Conservation (phyloP, 2,329 filamentous ascomycete genomes). For the Sporothrix sp. region DNA sequence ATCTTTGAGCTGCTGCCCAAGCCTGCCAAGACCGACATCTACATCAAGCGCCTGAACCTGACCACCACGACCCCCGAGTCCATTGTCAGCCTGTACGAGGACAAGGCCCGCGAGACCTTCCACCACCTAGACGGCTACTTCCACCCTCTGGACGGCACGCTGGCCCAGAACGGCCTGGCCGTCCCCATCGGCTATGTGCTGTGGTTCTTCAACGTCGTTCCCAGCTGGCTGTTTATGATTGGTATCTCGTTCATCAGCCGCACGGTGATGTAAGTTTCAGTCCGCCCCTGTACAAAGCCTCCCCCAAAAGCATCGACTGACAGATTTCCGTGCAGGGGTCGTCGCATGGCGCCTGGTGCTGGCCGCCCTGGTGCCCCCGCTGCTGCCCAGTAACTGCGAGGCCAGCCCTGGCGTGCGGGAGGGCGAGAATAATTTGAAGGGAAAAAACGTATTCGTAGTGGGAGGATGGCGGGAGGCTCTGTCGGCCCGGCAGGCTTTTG, state of each 20-base stretch:
- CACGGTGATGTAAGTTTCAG: slow-evolving; percentile 58
- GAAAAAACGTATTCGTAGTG: too few relatives aligned
- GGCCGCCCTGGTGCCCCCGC: slow-evolving; percentile 16
- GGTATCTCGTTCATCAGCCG: slow-evolving; percentile 63
- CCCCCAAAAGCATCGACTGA: too few relatives aligned
- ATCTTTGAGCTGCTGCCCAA: slow-evolving; percentile 57
- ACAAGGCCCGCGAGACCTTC: slow-evolving; percentile 33
- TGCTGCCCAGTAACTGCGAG: background rate
- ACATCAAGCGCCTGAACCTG: slow-evolving; percentile 57
- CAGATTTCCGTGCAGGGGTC: slow-evolving; percentile 27
- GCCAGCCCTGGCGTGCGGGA: too few relatives aligned
- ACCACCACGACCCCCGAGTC: slow-evolving; percentile 57
- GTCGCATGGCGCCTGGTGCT: slow-evolving; percentile 23
- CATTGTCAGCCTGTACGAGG: slow-evolving; percentile 49
- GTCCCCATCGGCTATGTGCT: slow-evolving; percentile 58
- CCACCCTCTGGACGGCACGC: slow-evolving; percentile 64
- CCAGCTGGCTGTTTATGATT: slow-evolving; percentile 73
- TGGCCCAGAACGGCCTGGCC: slow-evolving; percentile 52
- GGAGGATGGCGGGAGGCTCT: background rate
- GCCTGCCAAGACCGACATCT: slow-evolving; percentile 53
- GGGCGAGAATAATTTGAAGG: too few relatives aligned
- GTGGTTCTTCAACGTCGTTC: slow-evolving; percentile 55
- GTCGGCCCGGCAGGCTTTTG: background rate
- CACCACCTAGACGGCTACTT: slow-evolving; percentile 51
- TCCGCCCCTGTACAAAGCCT: background rate